Base-by-base conservation (phyloP, 2,329 filamentous ascomycete species). In the Verticillium tricorpus region DNA sequence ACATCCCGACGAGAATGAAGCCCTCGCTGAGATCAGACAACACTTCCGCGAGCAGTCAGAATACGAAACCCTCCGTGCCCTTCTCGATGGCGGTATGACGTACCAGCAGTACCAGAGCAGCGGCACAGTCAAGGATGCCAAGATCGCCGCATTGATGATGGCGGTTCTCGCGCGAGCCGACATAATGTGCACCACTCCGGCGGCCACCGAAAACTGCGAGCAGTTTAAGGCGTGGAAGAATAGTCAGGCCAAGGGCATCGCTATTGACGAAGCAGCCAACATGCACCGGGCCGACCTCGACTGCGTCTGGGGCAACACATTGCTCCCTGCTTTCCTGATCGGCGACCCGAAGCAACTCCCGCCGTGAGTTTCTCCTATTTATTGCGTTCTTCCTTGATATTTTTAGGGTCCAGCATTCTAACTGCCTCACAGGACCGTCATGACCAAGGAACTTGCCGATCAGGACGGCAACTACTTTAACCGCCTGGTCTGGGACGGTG, bases 291-390 rank as follows among this genome's bases (percentile, higher is more conserved):
- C 61, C 3, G 69, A 72, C 14, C 61, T 67, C 0, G 65, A 62
- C 35, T 68, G 63, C 14, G 55, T 69, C 62, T 69, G 68, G 67
- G 66, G 67, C 14, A 71, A 71, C 9, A 64, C 59, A 1, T 34
- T 66, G 1, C 31, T 66, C 69, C 68, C 5, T 69, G 67, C 60
- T 22, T 69, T 12, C 34, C 69, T 0, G 62, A 58, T 5, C 34
- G 69, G 68, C 22, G 69, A 71, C 50, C 54, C 63, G 1, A 63
- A 63, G 54, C 66, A 69, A 61, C 61, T 69, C 1, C 37, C 59
- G 0, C 66, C 65, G 0, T 34, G 57, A 0, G 62, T 67, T 14
- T 35, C 34, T 14, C 8, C 34, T 35, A 9, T 35, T 35, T 11
- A 5, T 25, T 25, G 25, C 25, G 25, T 25, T 25, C 25, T 35